phyloP scores from a whole-genome alignment of 164 flowering plant genomes.

The Malania oleifera region DNA sequence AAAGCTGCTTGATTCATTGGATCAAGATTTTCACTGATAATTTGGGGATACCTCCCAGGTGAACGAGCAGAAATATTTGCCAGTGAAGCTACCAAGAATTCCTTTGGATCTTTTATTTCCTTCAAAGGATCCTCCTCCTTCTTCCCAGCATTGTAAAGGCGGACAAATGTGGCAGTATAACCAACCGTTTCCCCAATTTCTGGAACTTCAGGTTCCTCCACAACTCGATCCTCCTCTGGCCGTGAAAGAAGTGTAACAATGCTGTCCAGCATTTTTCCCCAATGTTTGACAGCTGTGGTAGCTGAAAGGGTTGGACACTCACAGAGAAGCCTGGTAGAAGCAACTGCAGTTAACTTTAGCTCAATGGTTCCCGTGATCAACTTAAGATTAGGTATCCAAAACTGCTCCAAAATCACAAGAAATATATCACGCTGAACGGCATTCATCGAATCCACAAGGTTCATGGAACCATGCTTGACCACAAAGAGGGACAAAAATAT shows the following conservation, averaged over 20 bases:
- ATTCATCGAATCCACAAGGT: slow-evolving; percentile 65
- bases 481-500: slow-evolving; percentile 89
- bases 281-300: slow-evolving; percentile 42
- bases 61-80: slow-evolving; percentile 51
- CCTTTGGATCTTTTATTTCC: slow-evolving; percentile 72
- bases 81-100: slow-evolving; percentile 62
- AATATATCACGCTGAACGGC: slow-evolving; percentile 61
- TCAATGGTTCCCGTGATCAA: slow-evolving; percentile 69
- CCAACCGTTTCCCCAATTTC: slow-evolving; percentile 74
- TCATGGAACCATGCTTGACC: slow-evolving; percentile 65
- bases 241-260: slow-evolving; percentile 76
- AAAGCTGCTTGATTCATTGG: slow-evolving; percentile 67
- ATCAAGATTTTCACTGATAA: slow-evolving; percentile 57
- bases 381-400: slow-evolving; percentile 90
- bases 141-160: slow-evolving; percentile 83
- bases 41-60: slow-evolving; percentile 66
- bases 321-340: slow-evolving; percentile 75
- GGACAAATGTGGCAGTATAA: slow-evolving; percentile 70
- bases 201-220: slow-evolving; percentile 82
- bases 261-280: slow-evolving; percentile 89
- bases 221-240: slow-evolving; percentile 80
- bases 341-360: slow-evolving; percentile 74
- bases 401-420: slow-evolving; percentile 52
- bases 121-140: slow-evolving; percentile 85
- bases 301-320: slow-evolving; percentile 66